These are phyloP conservation scores for Rhodocollybia butyracea DNA, from an alignment of 768 basidiomycete genomes.

Conservation along the genomic window DNA sequence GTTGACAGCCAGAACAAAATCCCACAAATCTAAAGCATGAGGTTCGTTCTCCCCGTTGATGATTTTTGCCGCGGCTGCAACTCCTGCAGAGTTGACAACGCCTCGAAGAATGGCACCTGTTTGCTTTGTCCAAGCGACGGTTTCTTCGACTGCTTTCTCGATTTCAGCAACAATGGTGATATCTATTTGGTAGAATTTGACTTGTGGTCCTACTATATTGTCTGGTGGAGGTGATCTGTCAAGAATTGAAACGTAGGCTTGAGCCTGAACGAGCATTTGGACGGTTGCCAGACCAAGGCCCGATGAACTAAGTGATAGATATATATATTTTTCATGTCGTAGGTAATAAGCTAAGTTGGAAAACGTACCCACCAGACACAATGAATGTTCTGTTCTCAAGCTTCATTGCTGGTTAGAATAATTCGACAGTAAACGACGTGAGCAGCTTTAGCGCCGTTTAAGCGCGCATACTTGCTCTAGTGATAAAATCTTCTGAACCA, in stretches of 20 bases:
- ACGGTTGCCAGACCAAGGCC: constrained; percentile 36
- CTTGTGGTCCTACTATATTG: constrained; percentile 1
- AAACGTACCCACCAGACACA: constrained; percentile 35
- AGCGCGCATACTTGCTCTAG: too few species aligned
- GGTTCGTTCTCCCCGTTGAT: constrained; percentile 25
- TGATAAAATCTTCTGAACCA: too few species aligned
- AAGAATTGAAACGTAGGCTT: constrained; percentile 29
- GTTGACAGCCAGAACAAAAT: constrained; percentile 33
- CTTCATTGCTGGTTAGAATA: constrained; percentile 24
- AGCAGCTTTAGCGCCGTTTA: too few species aligned
- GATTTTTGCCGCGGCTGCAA: constrained; percentile 29
- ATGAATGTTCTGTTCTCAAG: constrained; percentile 30
- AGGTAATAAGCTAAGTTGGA: background rate
- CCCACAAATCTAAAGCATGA: constrained; percentile 32
- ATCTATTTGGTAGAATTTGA: constrained; percentile 23
- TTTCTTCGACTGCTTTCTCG: constrained; percentile 21
- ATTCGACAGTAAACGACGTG: too few species aligned
- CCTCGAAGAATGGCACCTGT: constrained; percentile 30
- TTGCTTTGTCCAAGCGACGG: constrained; percentile 23
- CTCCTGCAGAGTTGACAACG: constrained; percentile 36
- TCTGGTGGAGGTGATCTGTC: constrained; percentile 23
- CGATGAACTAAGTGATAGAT: constrained; percentile 21
- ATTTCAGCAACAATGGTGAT: constrained; percentile 26
- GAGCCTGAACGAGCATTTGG: constrained; percentile 19
- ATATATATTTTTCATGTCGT: background rate